Evolutionary conservation across 495 filamentous ascomycete species (phyloP).

Genomic region (Daldinia loculata): DNA sequence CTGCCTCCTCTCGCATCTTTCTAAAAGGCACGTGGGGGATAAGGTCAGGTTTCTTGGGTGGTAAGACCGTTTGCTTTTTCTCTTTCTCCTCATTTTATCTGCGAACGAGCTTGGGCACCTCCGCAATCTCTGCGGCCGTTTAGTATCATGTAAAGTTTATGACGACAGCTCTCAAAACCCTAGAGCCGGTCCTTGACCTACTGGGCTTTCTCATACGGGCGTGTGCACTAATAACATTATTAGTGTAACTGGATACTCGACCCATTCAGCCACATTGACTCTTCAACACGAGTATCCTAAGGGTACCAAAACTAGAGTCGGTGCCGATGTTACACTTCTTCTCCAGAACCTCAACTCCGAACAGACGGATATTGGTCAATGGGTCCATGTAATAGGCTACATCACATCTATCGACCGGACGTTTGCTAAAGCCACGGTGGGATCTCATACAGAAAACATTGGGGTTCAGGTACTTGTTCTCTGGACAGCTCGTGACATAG

Average conservation of each 20-base stretch:
- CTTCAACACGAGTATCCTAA: constrained; percentile 74
- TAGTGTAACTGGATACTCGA: constrained; percentile 76
- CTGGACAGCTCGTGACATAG: constrained; percentile 30
- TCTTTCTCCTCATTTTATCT: constrained; percentile 44
- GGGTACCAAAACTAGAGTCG: constrained; percentile 52
- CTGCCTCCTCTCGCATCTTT: constrained; percentile 72
- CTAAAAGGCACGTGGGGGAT: constrained; percentile 60
- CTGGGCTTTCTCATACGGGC: constrained; percentile 7
- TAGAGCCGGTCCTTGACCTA: neutral
- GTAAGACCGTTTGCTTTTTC: constrained; percentile 59
- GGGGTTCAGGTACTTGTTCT: constrained; percentile 36
- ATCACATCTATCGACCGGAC: constrained; percentile 52
- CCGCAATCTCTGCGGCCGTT: neutral
- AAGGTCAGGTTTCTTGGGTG: constrained; percentile 95
- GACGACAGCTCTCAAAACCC: neutral
- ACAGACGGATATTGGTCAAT: constrained; percentile 78
- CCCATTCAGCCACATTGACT: constrained; percentile 64
- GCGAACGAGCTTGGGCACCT: neutral
- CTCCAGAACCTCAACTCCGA: constrained; percentile 69
- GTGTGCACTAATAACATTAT: constrained; percentile 38
- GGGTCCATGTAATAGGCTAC: constrained; percentile 92
- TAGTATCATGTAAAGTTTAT: neutral
- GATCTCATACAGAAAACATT: constrained; percentile 5
- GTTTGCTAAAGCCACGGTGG: constrained; percentile 6
- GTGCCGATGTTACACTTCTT: constrained; percentile 76